Evolutionary conservation across 192 early-diverging fungal genomes (phyloP).

Genomic region (Entomortierella lignicola): DNA sequence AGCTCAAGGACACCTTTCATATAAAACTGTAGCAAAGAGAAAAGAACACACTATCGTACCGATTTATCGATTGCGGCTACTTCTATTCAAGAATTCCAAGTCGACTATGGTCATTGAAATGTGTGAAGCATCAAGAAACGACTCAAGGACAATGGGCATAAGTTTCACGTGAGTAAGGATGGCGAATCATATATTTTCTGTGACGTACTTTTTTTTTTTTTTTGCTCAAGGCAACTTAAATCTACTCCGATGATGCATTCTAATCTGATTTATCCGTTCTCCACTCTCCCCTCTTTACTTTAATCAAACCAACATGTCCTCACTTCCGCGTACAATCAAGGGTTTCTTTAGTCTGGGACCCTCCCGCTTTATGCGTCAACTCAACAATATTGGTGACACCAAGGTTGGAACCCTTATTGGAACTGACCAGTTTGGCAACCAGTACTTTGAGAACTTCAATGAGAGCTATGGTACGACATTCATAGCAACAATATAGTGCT

Average conservation of each 20-base stretch:
- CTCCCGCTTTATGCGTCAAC: conserved; percentile 56
- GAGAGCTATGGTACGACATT: conserved; percentile 72
- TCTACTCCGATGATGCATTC: background rate
- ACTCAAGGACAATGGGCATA: too few species aligned
- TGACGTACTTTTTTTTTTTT: background rate
- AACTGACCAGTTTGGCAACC: conserved; percentile 78
- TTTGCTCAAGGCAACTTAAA: background rate
- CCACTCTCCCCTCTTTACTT: conserved; percentile 5
- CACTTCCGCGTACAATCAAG: conserved; percentile 65
- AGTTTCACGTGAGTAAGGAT: too few species aligned
- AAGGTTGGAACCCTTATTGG: conserved; percentile 81
- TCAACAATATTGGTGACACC: conserved; percentile 68
- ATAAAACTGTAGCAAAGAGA: too few species aligned
- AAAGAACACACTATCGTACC: too few species aligned
- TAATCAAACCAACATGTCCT: conserved; percentile 51
- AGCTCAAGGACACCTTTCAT: too few species aligned
- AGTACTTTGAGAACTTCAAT: conserved; percentile 77
- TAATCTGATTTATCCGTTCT: background rate
- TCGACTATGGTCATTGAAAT: too few species aligned
- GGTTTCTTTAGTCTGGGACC: conserved; percentile 67
- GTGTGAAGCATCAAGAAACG: too few species aligned
- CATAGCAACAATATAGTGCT: background rate
- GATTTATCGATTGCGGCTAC: too few species aligned
- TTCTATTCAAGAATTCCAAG: too few species aligned
- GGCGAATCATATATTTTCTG: too few species aligned